phyloP scores from a whole-genome alignment of 108 stramenopile species.

The Bacterosira constricta region DNA sequence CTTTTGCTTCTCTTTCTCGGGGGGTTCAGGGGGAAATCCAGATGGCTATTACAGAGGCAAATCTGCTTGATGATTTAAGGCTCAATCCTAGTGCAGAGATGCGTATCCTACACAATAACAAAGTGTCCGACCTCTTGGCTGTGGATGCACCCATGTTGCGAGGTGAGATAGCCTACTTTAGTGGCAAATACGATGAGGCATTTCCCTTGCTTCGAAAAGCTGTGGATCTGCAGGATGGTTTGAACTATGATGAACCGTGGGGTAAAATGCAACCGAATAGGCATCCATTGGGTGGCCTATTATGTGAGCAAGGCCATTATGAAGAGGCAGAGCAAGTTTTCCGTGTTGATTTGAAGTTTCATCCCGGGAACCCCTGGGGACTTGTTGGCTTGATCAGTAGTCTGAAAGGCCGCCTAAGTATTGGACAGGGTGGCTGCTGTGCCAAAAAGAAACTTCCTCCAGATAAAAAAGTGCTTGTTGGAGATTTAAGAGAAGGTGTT shows the following conservation, averaged over 20 bases:
- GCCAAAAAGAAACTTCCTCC: background rate
- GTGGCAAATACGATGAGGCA: constrained; percentile 72
- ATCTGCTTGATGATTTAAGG: constrained; percentile 64
- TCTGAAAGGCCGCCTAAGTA: constrained; percentile 37
- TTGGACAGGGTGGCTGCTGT: constrained; percentile 19
- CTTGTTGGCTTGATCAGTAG: constrained; percentile 74
- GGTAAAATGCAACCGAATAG: constrained; percentile 91
- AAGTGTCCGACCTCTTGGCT: constrained; percentile 61
- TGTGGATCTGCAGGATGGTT: constrained; percentile 76
- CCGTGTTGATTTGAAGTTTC: constrained; percentile 72
- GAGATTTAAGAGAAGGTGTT: constrained; percentile 11
- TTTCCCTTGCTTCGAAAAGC: constrained; percentile 71
- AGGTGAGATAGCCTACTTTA: constrained; percentile 87
- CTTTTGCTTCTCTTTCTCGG: no score
- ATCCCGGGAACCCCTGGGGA: constrained; percentile 87
- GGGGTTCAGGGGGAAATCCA: constrained; percentile 54
- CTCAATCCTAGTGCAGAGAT: constrained; percentile 62
- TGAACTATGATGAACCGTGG: constrained; percentile 91
- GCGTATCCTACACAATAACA: constrained; percentile 88
- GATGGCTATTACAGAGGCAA: constrained; percentile 64
- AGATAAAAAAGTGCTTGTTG: background rate
- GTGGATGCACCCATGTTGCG: constrained; percentile 81
- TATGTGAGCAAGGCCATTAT: constrained; percentile 73
- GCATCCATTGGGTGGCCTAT: constrained; percentile 85
- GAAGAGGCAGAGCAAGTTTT: constrained; percentile 76